Conservation (phyloP, 495 filamentous ascomycete genomes). For the Aspergillus olivimuriae region DNA sequence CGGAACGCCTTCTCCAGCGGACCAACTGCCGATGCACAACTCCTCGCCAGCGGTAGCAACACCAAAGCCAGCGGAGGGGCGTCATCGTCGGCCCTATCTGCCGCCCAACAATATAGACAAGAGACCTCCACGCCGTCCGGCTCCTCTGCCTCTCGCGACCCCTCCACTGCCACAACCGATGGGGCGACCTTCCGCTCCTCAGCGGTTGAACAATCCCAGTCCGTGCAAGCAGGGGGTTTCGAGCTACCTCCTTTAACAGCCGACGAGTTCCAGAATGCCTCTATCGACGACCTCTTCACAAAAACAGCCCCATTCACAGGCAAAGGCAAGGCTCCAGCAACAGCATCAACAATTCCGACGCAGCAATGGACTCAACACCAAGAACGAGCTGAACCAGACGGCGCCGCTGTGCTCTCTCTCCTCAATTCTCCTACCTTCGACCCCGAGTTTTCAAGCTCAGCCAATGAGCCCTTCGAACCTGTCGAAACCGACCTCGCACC, state of each 20-base stretch:
- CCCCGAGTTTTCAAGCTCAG: constrained; percentile 31
- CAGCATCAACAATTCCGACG: no score
- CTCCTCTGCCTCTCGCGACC: constrained; percentile 6
- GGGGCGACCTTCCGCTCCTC: constrained; percentile 20
- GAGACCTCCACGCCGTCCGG: constrained; percentile 2
- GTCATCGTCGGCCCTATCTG: constrained; percentile 17
- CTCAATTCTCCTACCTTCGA: constrained; percentile 48
- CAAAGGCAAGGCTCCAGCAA: neutral
- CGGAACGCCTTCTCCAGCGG: constrained; percentile 23
- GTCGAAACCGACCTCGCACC: constrained; percentile 22
- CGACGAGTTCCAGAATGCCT: constrained; percentile 25
- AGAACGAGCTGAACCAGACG: constrained; percentile 20
- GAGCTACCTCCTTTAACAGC: constrained; percentile 20
- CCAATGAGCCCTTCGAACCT: constrained; percentile 34
- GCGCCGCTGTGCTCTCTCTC: constrained; percentile 42
- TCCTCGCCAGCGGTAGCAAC: constrained; percentile 18
- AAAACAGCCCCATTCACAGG: neutral
- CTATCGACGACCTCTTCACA: constrained; percentile 1
- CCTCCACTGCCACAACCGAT: neutral
- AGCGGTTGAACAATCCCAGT: neutral
- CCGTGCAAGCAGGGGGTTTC: constrained; percentile 14
- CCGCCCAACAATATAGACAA: constrained; percentile 11
- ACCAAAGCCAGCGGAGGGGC: constrained; percentile 19
- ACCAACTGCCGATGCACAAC: constrained; percentile 17
- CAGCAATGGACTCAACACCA: neutral